A percentile compares a stretch with the other conserved stretches of the same genome.
phyloP scores from a whole-genome alignment of 192 early-diverging fungal species.

The Rhizophlyctis rosea region DNA sequence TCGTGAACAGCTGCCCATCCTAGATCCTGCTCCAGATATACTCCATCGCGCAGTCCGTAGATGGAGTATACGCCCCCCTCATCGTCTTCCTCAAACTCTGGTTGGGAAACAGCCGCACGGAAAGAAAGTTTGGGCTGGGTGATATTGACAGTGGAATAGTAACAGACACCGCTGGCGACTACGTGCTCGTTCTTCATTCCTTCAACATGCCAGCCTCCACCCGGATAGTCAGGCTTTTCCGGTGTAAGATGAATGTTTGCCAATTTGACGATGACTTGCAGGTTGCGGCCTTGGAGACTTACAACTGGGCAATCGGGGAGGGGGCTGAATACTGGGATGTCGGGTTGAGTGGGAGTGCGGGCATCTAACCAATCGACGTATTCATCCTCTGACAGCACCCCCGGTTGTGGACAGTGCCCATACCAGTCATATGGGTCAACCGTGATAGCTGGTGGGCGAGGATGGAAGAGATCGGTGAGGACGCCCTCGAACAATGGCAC shows the following conservation, averaged over 20 bases:
- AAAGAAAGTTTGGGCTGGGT: slow-evolving; percentile 59
- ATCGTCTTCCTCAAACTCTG: slow-evolving; percentile 8
- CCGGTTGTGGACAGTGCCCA: too few species aligned
- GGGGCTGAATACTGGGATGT: slow-evolving; percentile 25
- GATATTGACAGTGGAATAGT: slow-evolving; percentile 70
- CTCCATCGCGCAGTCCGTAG: slow-evolving; percentile 34
- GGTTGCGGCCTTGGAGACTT: slow-evolving; percentile 32
- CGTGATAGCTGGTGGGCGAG: background rate
- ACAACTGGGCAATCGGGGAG: slow-evolving; percentile 6
- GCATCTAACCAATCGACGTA: background rate
- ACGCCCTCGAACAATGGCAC: slow-evolving; percentile 61
- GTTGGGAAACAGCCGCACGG: slow-evolving; percentile 35
- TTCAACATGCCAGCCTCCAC: slow-evolving; percentile 69
- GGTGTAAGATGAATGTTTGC: slow-evolving; percentile 66
- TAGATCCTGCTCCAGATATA: slow-evolving; percentile 32
- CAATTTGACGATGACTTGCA: slow-evolving; percentile 72
- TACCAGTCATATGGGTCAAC: too few species aligned
- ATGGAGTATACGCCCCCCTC: slow-evolving; percentile 1
- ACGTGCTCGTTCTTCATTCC: slow-evolving; percentile 71
- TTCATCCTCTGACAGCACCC: too few species aligned
- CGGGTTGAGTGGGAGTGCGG: slow-evolving; percentile 17
- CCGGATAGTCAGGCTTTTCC: slow-evolving; percentile 54
- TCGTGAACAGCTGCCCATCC: slow-evolving; percentile 44
- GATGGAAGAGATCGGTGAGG: background rate
- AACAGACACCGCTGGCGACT: slow-evolving; percentile 70